These are phyloP conservation scores for Beauveria pseudobassiana DNA, from an alignment of 2,329 filamentous ascomycete genomes.

Conservation along the genomic window DNA sequence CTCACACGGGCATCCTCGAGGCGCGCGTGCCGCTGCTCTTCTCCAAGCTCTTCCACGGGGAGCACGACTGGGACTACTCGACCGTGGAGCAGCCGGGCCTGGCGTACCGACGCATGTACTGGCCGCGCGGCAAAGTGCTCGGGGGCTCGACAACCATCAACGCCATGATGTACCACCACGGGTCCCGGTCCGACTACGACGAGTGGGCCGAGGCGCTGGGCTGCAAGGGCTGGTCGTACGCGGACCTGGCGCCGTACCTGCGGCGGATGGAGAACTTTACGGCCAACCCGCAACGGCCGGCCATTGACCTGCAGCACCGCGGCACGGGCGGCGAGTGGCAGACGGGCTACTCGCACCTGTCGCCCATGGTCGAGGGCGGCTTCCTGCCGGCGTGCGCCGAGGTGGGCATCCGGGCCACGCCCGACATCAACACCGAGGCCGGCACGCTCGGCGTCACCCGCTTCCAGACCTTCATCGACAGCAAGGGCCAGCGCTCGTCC, in stretches of 20 bases:
- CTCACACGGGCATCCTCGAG: constrained; percentile 14
- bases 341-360: constrained; percentile 15
- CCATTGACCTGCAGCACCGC: constrained; percentile 13
- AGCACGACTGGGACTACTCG: constrained; percentile 20
- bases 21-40: constrained; percentile 16
- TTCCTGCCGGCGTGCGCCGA: constrained; percentile 15
- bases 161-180: constrained; percentile 20
- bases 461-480: constrained; percentile 16
- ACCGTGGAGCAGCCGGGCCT: constrained; percentile 17
- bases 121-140: constrained; percentile 18
- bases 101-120: constrained; percentile 17
- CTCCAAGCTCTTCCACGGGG: constrained; percentile 15
- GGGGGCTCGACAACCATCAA: constrained; percentile 19
- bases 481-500: constrained; percentile 15
- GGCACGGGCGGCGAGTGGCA: constrained; percentile 14
- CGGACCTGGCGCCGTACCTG: constrained; percentile 16
- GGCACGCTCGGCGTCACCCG: constrained; percentile 14
- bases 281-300: constrained; percentile 13
- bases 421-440: constrained; percentile 14
- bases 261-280: constrained; percentile 17
- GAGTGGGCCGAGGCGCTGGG: constrained; percentile 15
- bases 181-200: constrained; percentile 17
- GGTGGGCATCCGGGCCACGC: constrained; percentile 10
- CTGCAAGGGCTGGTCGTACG: constrained; percentile 16
- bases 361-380: constrained; percentile 13